Evolutionary conservation across 148 eudicot species (phyloP), one percentile per base, ranked within the genome.

Genomic region (Linanthus parryae): DNA sequence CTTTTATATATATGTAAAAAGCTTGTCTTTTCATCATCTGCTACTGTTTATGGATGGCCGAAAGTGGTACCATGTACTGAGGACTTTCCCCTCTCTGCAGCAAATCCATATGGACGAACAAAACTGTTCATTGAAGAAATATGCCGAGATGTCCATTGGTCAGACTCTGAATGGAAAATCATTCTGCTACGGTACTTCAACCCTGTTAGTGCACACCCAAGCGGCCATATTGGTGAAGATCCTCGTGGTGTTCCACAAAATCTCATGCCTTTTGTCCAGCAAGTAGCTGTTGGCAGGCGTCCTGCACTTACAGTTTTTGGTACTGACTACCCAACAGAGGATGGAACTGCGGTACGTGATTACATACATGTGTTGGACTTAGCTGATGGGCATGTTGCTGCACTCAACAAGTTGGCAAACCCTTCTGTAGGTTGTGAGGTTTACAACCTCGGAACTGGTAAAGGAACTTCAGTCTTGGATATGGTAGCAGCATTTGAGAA

Each of bases 1-100:
- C n/a, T n/a, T n/a, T n/a, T n/a, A n/a, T n/a, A n/a, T n/a, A n/a
- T n/a, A n/a, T n/a, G n/a, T n/a, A n/a, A n/a, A n/a, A n/a, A 84
- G 95, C 91, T 94, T 48, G 99, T 94, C 35, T 88, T 94, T 63
- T 88, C 96, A 45, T 88, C 96, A 16, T 88, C 99, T 29, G 99
- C 99, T 24, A 94, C 99, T 56, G 99, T 94, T 35, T 94, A 94
- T 70, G 99, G 99, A 58, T 84, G 91, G 91, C 99, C 99, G 19
- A 74, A 94, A 64, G 77, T 44, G 70, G 96, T 88, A 5, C 99
- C 99, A 3, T 94, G 99, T 59, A 94, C 95, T 1, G 99, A 94
- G 70, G 83, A 88, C 45, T 94, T 76, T 36, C 91, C 99, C 13
- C 66, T 88, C 26, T 60, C 82, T 60, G 99, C 99, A 46, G 79